These are phyloP conservation scores for Acer campestre DNA, from an alignment of 345 rosid species.

Conservation along the genomic window DNA sequence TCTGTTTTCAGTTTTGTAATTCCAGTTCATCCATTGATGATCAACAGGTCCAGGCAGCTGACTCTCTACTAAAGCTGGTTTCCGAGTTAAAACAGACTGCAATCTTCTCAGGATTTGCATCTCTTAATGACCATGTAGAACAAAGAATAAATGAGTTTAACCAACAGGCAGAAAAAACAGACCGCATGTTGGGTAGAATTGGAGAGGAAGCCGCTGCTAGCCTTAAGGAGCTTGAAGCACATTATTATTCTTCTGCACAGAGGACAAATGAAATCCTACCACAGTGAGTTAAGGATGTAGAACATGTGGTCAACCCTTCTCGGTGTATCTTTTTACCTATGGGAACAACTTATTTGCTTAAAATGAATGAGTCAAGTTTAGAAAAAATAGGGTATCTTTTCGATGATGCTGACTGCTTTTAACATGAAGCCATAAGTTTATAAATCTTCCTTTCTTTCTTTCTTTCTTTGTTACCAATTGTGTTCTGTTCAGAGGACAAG, in stretches of 20 bases:
- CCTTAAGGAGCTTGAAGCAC: slow-evolving; percentile 82
- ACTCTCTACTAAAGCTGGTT: slow-evolving; percentile 81
- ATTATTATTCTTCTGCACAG: slow-evolving; percentile 73
- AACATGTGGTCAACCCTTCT: too few relatives aligned
- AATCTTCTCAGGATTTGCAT: slow-evolving; percentile 90
- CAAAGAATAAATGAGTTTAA: slow-evolving; percentile 68
- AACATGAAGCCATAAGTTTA: too few relatives aligned
- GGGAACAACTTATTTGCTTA: too few relatives aligned
- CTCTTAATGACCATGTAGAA: slow-evolving; percentile 84
- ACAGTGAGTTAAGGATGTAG: slow-evolving; percentile 6
- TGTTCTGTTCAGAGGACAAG: too few relatives aligned
- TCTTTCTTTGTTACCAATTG: too few relatives aligned
- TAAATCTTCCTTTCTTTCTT: too few relatives aligned
- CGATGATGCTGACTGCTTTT: too few relatives aligned
- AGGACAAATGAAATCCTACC: slow-evolving; percentile 34
- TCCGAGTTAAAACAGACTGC: slow-evolving; percentile 90
- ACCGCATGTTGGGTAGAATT: slow-evolving; percentile 60
- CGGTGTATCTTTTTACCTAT: too few relatives aligned
- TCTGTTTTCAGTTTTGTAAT: neutral
- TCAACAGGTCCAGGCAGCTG: slow-evolving; percentile 86
- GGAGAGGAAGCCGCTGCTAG: slow-evolving; percentile 90
- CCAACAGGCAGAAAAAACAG: slow-evolving; percentile 64
- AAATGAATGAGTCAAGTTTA: too few relatives aligned
- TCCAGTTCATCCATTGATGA: neutral
- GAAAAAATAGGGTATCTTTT: too few relatives aligned